These are phyloP conservation scores for Penicillium sp. DNA, from an alignment of 2,329 filamentous ascomycete species.

Conservation along the genomic window DNA sequence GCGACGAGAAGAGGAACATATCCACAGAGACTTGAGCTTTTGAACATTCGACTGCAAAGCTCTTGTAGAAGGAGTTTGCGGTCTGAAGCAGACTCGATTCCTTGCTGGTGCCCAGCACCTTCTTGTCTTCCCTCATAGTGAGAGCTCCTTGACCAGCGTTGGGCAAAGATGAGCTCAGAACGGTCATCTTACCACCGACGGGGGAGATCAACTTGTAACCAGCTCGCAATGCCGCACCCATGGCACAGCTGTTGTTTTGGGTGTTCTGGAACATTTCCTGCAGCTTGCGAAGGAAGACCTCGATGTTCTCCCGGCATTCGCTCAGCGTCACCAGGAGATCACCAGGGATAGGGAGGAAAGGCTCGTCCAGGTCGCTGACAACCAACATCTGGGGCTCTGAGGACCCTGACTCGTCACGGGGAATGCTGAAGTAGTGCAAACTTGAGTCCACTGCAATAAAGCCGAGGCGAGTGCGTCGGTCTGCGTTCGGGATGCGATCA, in stretches of 20 bases:
- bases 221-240: conserved; percentile 88
- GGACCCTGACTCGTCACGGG: conserved; percentile 80
- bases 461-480: conserved; percentile 84
- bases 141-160: conserved; percentile 87
- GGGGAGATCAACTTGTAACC: conserved; percentile 95
- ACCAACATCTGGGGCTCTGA: conserved; percentile 88
- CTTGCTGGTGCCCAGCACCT: conserved; percentile 87
- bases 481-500: conserved; percentile 96
- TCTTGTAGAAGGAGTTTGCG: conserved; percentile 96
- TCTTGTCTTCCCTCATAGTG: conserved; percentile 94
- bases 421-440: conserved; percentile 93
- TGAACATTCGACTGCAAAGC: conserved; percentile 96
- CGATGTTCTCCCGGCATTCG: conserved; percentile 86
- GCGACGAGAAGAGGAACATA: conserved; percentile 95
- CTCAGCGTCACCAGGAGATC: conserved; percentile 86
- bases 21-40: conserved; percentile 98
- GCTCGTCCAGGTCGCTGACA: conserved; percentile 91
- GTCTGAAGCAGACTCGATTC: conserved; percentile 86
- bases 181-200: conserved; percentile 90
- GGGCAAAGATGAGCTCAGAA: conserved; percentile 83
- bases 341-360: conserved; percentile 89
- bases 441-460: conserved; percentile 95
- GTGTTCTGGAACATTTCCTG: conserved; percentile 97
- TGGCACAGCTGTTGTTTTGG: conserved; percentile 82
- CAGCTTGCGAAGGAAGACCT: conserved; percentile 83